phyloP scores from a whole-genome alignment of 192 early-diverging fungal species.

The Helicostylum pulchrum region DNA sequence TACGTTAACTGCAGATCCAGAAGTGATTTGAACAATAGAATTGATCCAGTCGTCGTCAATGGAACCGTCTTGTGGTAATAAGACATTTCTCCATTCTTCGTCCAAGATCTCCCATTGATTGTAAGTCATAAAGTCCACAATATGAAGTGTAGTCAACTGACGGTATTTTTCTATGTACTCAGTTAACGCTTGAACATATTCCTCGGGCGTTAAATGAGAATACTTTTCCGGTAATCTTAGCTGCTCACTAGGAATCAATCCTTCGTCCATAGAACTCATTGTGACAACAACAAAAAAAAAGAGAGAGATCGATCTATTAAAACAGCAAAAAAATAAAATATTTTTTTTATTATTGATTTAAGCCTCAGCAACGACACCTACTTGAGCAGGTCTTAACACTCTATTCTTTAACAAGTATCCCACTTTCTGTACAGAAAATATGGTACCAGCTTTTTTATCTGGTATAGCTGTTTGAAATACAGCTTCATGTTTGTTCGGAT shows the following conservation, averaged over 20 bases:
- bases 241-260: neutral
- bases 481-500: slow-evolving; percentile 91
- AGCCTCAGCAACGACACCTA: slow-evolving; percentile 80
- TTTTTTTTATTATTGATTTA: slow-evolving; percentile 19
- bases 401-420: slow-evolving; percentile 91
- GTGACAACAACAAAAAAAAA: neutral
- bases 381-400: slow-evolving; percentile 92
- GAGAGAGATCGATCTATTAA: neutral
- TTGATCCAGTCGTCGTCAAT: slow-evolving; percentile 7
- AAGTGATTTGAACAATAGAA: slow-evolving; percentile 14
- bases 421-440: slow-evolving; percentile 86
- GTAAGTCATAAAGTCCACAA: slow-evolving; percentile 48
- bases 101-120: slow-evolving; percentile 47
- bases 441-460: slow-evolving; percentile 82
- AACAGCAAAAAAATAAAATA: neutral
- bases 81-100: slow-evolving; percentile 42
- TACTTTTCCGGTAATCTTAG: slow-evolving; percentile 4
- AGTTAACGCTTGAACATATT: slow-evolving; percentile 22
- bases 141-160: slow-evolving; percentile 26
- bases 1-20: slow-evolving; percentile 12
- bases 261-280: neutral
- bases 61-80: slow-evolving; percentile 14
- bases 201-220: neutral
- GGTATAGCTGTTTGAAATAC: slow-evolving; percentile 88
- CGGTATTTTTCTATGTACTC: slow-evolving; percentile 20